phyloP scores from a whole-genome alignment of 164 flowering plant genomes.

The Vitis cinerea region DNA sequence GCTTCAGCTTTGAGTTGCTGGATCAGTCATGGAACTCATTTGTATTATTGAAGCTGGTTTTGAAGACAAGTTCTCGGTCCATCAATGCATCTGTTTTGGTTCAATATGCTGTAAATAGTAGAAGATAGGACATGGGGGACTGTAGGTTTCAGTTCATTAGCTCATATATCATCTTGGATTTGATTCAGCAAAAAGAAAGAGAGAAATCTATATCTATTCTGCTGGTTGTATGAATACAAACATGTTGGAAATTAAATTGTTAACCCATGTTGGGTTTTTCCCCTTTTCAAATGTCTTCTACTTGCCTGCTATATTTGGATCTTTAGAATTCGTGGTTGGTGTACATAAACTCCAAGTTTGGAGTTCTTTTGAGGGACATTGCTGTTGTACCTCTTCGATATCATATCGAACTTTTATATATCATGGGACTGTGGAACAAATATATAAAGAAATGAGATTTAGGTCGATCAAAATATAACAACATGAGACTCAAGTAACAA shows the following conservation, averaged over 20 bases:
- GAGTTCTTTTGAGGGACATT: too few relatives aligned
- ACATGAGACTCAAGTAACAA: too few relatives aligned
- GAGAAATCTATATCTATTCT: not conserved
- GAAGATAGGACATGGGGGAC: not conserved
- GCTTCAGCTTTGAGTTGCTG: too few relatives aligned
- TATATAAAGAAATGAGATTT: too few relatives aligned
- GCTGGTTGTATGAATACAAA: not conserved
- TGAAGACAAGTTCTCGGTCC: not conserved
- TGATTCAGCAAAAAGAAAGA: slow-evolving; percentile 1
- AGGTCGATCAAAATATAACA: too few relatives aligned
- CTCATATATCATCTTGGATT: not conserved
- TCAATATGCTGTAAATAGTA: slow-evolving; percentile 10
- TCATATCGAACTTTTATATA: too few relatives aligned
- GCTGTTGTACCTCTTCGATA: too few relatives aligned
- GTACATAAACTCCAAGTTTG: too few relatives aligned
- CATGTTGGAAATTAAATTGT: not conserved
- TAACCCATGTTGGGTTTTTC: slow-evolving; percentile 4
- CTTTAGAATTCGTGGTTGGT: too few relatives aligned
- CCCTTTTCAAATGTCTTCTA: not conserved
- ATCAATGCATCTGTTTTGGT: not conserved
- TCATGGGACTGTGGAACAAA: too few relatives aligned
- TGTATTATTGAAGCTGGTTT: not conserved
- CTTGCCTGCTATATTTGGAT: too few relatives aligned
- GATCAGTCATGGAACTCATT: not conserved
- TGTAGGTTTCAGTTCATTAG: too few relatives aligned